phyloP scores from a whole-genome alignment of 768 basidiomycete genomes.

The Glaciozyma antarctica region DNA sequence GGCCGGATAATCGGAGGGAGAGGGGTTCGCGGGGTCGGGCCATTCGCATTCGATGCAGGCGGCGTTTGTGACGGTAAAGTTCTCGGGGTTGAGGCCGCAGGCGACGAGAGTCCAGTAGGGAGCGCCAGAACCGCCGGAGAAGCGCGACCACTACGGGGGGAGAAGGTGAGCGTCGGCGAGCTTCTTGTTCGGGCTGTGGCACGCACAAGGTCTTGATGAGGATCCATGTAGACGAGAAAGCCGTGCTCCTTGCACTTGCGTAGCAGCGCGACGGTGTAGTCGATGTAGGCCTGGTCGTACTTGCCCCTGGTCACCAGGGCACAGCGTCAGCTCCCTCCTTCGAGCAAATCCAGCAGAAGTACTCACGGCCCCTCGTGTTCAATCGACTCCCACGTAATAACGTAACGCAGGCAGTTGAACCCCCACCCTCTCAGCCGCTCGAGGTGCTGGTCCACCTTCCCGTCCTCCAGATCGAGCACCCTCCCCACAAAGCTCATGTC shows the following conservation, averaged over 20 bases:
- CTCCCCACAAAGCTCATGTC: conserved; percentile 62
- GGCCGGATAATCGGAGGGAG: conserved; percentile 67
- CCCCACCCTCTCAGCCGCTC: conserved; percentile 84
- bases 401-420: conserved; percentile 70
- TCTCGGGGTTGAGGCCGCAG: conserved; percentile 77
- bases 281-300: conserved; percentile 85
- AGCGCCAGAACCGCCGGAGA: conserved; percentile 86
- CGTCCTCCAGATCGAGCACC: conserved; percentile 72
- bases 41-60: conserved; percentile 86
- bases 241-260: conserved; percentile 84
- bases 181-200: not conserved
- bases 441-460: conserved; percentile 45
- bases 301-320: conserved; percentile 51
- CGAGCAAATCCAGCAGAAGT: not conserved
- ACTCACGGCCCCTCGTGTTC: conserved; percentile 94
- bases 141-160: conserved; percentile 78
- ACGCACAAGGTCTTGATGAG: conserved; percentile 89
- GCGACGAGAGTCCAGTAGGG: conserved; percentile 88
- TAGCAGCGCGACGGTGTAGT: conserved; percentile 79
- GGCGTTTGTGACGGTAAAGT: conserved; percentile 74
- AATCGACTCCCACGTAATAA: conserved; percentile 88
- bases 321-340: not conserved
- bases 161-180: not conserved
- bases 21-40: conserved; percentile 51
- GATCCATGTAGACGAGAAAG: conserved; percentile 85